phyloP scores from a whole-genome alignment of 176 grass and related monocot species.

The Raddia distichophylla region DNA sequence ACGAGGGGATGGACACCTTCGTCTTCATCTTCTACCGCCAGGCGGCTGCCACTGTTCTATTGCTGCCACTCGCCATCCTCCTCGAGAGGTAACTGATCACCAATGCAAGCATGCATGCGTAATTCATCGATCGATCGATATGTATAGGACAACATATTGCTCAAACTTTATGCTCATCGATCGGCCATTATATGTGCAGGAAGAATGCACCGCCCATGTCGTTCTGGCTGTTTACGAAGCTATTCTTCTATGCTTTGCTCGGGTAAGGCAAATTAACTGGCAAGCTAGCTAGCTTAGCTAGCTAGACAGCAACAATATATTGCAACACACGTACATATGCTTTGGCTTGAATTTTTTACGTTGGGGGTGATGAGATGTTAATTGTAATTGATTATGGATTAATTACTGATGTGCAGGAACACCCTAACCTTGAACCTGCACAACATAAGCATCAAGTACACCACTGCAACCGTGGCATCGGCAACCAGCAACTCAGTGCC shows the following conservation, averaged over 20 bases:
- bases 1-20: slow-evolving; percentile 54
- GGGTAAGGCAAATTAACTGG: slow-evolving; percentile 32
- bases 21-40: slow-evolving; percentile 73
- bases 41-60: slow-evolving; percentile 30
- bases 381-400: background rate
- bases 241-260: slow-evolving; percentile 62
- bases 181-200: slow-evolving; percentile 18
- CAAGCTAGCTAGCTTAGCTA: too few species aligned
- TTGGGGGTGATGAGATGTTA: background rate
- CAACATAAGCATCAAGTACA: slow-evolving; percentile 66
- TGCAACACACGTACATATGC: background rate
- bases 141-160: background rate
- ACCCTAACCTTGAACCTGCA: slow-evolving; percentile 58
- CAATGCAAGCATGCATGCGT: too few species aligned
- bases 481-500: slow-evolving; percentile 58
- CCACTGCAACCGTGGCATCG: slow-evolving; percentile 61
- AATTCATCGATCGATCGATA: background rate
- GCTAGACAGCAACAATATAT: background rate
- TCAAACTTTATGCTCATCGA: background rate
- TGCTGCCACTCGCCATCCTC: slow-evolving; percentile 44
- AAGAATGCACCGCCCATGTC: slow-evolving; percentile 36
- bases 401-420: slow-evolving; percentile 40
- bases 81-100: background rate
- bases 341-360: background rate
- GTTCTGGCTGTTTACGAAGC: slow-evolving; percentile 37